Base-by-base conservation (phyloP, 2,329 filamentous ascomycete genomes). In the Scorias spongiosa region DNA sequence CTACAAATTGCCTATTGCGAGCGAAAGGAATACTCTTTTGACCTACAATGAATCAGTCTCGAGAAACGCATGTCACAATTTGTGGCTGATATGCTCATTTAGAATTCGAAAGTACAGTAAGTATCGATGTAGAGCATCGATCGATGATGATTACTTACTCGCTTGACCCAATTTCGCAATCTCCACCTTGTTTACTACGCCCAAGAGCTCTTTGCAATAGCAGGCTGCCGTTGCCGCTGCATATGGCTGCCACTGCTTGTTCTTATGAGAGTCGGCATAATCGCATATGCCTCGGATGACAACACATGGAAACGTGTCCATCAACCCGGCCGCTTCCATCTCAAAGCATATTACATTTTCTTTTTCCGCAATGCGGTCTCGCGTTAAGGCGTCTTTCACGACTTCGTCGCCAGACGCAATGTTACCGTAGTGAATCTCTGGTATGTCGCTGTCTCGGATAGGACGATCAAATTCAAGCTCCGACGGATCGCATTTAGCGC, bases 171-270 rank as follows among this genome's bases (percentile, higher is more conserved):
- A 26, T 26, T 26, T 26, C 7, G 20, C 20, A 26, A 26, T 7
- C 7, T 26, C 20, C 20, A 26, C 20, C 20, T 26, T 26, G 20
- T 26, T 7, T 26, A 26, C 20, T 26, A 26, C 20, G 20, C 20
- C 7, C 20, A 36, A 15, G 32, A 44, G 42, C 12, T 52, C 48
- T 41, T 50, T 57, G 2, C 50, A 50, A 29, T 49, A 54, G 1
- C 52, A 51, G 3, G 56, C 55, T 17, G 54, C 55, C 2, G 49
- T 42, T 38, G 51, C 50, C 4, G 54, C 56, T n/a, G 57, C 57
- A 44, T 57, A 59, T 1, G 43, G 39, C 17, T 57, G 57, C 57
- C 57, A 61, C 1, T 42, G 32, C 4, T 58, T 49, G 42, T 56
- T 56, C 45, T 58, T 60, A 42, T 60, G 56, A 1, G 54, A 51